Evolutionary conservation across 108 stramenopile genomes (phyloP).

Genomic region (Seminavis robusta): DNA sequence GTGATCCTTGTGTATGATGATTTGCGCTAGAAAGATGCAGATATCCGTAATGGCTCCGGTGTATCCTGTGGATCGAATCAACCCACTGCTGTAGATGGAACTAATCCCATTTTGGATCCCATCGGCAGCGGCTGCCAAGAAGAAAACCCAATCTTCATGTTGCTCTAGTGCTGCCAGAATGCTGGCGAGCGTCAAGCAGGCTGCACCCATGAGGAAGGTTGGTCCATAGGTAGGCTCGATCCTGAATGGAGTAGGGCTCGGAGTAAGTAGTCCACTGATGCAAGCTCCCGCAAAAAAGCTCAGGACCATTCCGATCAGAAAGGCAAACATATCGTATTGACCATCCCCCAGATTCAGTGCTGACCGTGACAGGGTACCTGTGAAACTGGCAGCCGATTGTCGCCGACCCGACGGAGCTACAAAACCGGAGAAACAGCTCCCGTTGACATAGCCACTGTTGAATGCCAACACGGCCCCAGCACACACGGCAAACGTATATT

Average conservation of each 20-base stretch:
- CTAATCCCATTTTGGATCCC: slow-evolving; percentile 50
- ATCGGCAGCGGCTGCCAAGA: slow-evolving; percentile 29
- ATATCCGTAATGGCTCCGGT: slow-evolving; percentile 48
- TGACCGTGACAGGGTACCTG: slow-evolving; percentile 23
- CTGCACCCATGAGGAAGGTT: slow-evolving; percentile 34
- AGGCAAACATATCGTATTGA: slow-evolving; percentile 5
- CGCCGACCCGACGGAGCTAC: neutral
- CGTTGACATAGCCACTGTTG: slow-evolving; percentile 38
- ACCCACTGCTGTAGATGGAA: slow-evolving; percentile 38
- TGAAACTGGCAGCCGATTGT: slow-evolving; percentile 23
- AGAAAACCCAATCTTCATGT: slow-evolving; percentile 12
- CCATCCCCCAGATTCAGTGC: slow-evolving; percentile 19
- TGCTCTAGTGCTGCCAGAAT: slow-evolving; percentile 1
- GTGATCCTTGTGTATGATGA: slow-evolving; percentile 26
- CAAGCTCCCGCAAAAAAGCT: slow-evolving; percentile 29
- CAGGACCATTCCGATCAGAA: slow-evolving; percentile 16
- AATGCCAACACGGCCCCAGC: no score
- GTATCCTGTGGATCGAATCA: slow-evolving; percentile 30
- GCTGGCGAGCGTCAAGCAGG: slow-evolving; percentile 16
- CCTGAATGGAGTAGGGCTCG: slow-evolving; percentile 27
- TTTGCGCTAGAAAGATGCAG: slow-evolving; percentile 28
- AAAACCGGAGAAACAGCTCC: slow-evolving; percentile 26
- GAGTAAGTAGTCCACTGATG: slow-evolving; percentile 27
- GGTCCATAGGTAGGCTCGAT: slow-evolving; percentile 43
- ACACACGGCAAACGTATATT: no score